Conservation (phyloP, 805 yeast genomes). For the Schizosaccharomyces pombe region ASM294v3 CU329670.1:3420001-3420500, state of each 20-base stretch:
- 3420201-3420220: constrained; percentile 32
- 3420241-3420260: constrained; percentile 74
- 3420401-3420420: constrained; percentile 15
- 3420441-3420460: constrained; percentile 49
- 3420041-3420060: constrained; percentile 26
- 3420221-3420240: constrained; percentile 44
- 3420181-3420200: constrained; percentile 44
- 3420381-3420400: constrained; percentile 22
- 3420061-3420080: constrained; percentile 29
- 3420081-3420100: constrained; percentile 25
- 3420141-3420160: constrained; percentile 55
- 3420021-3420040: constrained; percentile 24
- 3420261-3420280: constrained; percentile 30
- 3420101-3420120: constrained; percentile 28
- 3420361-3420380: constrained; percentile 41
- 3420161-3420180: constrained; percentile 46
- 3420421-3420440: constrained; percentile 50
- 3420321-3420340: constrained; percentile 47
- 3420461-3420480: constrained; percentile 32
- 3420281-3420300: constrained; percentile 10
- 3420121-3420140: constrained; percentile 37
- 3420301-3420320: constrained; percentile 26
- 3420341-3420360: constrained; percentile 28
- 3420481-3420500: constrained; percentile 36
- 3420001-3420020: constrained; percentile 18